Conservation (phyloP, 768 basidiomycete species). For the Boletus pseudopeckii region DNA sequence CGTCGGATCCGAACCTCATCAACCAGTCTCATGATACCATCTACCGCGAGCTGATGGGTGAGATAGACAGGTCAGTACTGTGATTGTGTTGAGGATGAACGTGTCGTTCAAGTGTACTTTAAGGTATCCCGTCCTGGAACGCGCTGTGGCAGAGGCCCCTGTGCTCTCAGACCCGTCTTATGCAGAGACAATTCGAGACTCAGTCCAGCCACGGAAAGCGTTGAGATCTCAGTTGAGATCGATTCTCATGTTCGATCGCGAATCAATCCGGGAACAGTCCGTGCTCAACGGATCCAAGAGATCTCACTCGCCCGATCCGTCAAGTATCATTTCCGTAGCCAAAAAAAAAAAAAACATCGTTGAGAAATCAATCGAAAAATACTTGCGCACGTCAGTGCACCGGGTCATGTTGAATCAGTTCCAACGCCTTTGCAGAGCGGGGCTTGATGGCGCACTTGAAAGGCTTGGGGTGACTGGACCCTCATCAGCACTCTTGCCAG, state of each 20-base stretch:
- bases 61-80: constrained; percentile 58
- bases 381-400: constrained; percentile 11
- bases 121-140: constrained; percentile 66
- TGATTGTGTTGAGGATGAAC: too few relatives aligned
- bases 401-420: constrained; percentile 49
- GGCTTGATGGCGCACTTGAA: constrained; percentile 60
- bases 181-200: constrained; percentile 39
- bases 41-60: constrained; percentile 65
- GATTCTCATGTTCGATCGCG: background rate
- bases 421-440: constrained; percentile 54
- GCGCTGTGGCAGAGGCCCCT: constrained; percentile 51
- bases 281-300: too few relatives aligned
- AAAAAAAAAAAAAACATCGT: background rate
- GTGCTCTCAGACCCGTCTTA: constrained; percentile 49
- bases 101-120: background rate
- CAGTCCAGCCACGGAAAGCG: constrained; percentile 29
- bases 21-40: constrained; percentile 50
- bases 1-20: constrained; percentile 50
- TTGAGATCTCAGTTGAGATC: background rate
- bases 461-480: constrained; percentile 52
- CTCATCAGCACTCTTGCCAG: constrained; percentile 7
- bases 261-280: background rate
- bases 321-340: too few relatives aligned
- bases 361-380: constrained; percentile 2
- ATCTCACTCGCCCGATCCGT: too few relatives aligned